Evolutionary conservation across 768 basidiomycete species (phyloP).

Genomic region (Cystobasidiopsis lactophilus): DNA sequence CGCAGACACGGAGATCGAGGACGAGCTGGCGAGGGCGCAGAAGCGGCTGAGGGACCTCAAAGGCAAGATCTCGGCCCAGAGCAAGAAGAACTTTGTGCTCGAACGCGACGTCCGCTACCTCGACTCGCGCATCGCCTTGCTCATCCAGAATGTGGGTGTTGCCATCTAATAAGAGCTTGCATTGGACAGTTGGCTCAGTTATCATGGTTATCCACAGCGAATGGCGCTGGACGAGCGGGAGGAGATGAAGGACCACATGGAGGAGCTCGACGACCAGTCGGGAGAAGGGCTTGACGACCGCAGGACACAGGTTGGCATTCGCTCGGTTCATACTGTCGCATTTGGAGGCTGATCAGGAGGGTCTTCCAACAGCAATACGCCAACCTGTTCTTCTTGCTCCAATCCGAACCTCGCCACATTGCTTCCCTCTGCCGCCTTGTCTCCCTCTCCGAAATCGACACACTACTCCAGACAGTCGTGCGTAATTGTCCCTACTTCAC

Average conservation of each 20-base stretch:
- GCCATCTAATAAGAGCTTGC: constrained; percentile 21
- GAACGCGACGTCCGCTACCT: constrained; percentile 97
- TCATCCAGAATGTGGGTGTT: constrained; percentile 97
- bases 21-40: constrained; percentile 89
- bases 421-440: constrained; percentile 91
- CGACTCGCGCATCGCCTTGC: constrained; percentile 83
- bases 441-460: constrained; percentile 89
- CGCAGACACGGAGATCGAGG: constrained; percentile 94
- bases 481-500: too few relatives aligned
- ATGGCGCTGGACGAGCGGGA: constrained; percentile 18
- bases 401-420: constrained; percentile 91
- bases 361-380: constrained; percentile 57
- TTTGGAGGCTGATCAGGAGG: not conserved
- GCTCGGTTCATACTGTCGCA: not conserved
- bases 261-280: constrained; percentile 82
- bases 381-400: constrained; percentile 94
- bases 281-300: constrained; percentile 87
- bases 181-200: not conserved
- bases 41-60: constrained; percentile 91
- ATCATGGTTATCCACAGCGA: constrained; percentile 5
- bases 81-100: constrained; percentile 98
- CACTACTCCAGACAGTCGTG: constrained; percentile 79
- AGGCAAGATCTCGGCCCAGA: constrained; percentile 88
- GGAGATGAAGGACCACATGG: constrained; percentile 38
- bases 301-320: constrained; percentile 33